Conservation (phyloP, 768 basidiomycete species). For the Suillus hirtellus region DNA sequence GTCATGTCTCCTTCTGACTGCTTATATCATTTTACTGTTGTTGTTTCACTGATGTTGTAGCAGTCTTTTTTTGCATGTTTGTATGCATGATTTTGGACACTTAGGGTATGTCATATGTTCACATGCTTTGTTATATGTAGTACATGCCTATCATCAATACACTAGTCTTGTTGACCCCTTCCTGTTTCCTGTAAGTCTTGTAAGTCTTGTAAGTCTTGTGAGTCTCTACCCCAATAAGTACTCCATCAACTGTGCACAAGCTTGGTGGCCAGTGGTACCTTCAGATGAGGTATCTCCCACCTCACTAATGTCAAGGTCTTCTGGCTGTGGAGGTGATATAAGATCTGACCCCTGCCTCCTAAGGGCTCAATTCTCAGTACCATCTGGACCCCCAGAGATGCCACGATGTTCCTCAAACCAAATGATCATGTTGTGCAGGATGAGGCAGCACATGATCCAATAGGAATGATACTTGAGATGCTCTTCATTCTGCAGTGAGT, state of each 20-base stretch:
- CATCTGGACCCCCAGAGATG: not conserved
- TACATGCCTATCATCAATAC: not conserved
- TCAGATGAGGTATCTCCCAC: not conserved
- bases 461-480: not conserved
- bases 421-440: slow-evolving; percentile 12
- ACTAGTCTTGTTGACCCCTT: not conserved
- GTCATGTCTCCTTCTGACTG: too few relatives aligned
- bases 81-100: too few relatives aligned
- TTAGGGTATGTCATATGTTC: not conserved
- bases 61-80: too few relatives aligned
- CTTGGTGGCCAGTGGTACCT: not conserved
- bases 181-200: not conserved
- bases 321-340: not conserved
- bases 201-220: not conserved
- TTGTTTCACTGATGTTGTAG: not conserved
- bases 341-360: not conserved
- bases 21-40: not conserved
- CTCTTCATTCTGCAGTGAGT: not conserved
- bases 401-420: not conserved
- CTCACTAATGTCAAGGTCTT: not conserved
- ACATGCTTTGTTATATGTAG: too few relatives aligned
- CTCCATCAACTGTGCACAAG: not conserved
- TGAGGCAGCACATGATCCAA: slow-evolving; percentile 8
- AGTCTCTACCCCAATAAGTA: not conserved
- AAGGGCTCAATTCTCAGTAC: not conserved